These are phyloP conservation scores for Daedaleopsis sinensis DNA, from an alignment of 768 basidiomycete species.

Conservation along the genomic window DNA sequence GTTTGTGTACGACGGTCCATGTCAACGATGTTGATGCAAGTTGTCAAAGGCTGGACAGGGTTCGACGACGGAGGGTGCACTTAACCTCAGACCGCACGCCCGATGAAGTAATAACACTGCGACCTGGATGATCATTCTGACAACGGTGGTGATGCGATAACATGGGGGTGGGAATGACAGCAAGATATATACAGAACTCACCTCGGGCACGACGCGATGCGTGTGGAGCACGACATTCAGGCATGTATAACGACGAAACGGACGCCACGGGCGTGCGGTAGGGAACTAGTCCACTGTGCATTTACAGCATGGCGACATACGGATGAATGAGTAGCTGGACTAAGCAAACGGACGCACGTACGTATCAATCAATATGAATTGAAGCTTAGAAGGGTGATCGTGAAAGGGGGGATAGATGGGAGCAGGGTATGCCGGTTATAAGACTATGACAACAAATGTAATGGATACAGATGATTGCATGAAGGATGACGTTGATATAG, in stretches of 20 bases:
- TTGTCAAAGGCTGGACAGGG: no score
- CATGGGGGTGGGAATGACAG: no score
- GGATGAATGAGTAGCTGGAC: neutral
- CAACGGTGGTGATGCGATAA: no score
- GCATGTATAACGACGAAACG: neutral
- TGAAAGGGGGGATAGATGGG: constrained; percentile 15
- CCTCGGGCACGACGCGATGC: no score
- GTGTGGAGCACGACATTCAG: no score
- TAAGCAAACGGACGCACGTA: neutral
- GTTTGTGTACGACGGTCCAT: no score
- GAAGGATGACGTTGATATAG: constrained; percentile 19
- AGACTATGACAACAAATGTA: constrained; percentile 24
- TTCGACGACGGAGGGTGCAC: no score
- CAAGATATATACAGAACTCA: no score
- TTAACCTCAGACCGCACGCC: no score
- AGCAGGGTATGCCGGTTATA: constrained; percentile 19
- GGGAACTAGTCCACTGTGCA: neutral
- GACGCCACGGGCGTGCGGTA: neutral
- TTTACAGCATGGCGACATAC: neutral
- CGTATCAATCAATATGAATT: neutral
- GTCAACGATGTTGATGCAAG: no score
- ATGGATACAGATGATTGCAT: constrained; percentile 23
- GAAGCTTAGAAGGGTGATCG: neutral
- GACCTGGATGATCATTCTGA: no score
- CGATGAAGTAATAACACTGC: no score